Percentiles rank a stretch among this genome's conserved stretches.
Conservation (phyloP, 768 basidiomycete species). For the Termitomyces bulborhizus region DNA sequence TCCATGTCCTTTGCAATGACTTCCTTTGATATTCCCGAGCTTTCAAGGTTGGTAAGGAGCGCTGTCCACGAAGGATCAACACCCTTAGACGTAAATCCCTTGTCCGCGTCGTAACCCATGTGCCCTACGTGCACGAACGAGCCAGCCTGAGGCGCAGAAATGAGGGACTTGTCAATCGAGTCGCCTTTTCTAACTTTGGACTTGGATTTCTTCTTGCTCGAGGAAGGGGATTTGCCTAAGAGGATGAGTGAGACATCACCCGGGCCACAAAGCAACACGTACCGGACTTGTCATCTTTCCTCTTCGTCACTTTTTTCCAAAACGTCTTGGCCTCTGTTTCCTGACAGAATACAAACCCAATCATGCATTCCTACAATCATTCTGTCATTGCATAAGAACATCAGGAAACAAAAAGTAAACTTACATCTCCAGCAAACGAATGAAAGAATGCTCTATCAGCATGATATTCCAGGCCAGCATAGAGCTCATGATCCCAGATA, state of each 20-base stretch:
- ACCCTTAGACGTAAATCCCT: slow-evolving; percentile 79
- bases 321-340: slow-evolving; percentile 77
- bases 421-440: slow-evolving; percentile 86
- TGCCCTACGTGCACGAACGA: slow-evolving; percentile 90
- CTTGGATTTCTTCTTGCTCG: slow-evolving; percentile 32
- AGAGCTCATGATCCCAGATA: slow-evolving; percentile 92
- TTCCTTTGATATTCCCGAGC: slow-evolving; percentile 58
- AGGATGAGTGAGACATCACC: slow-evolving; percentile 1
- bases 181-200: slow-evolving; percentile 52
- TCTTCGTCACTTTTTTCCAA: slow-evolving; percentile 73
- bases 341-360: neutral
- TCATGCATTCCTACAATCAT: neutral
- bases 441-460: slow-evolving; percentile 90
- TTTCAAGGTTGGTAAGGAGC: slow-evolving; percentile 60
- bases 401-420: slow-evolving; percentile 23
- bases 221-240: neutral
- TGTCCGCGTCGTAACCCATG: slow-evolving; percentile 88
- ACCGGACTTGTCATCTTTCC: slow-evolving; percentile 55
- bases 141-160: slow-evolving; percentile 72
- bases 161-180: slow-evolving; percentile 89
- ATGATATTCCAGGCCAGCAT: slow-evolving; percentile 72
- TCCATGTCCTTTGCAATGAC: slow-evolving; percentile 75
- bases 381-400: neutral
- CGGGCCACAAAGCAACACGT: slow-evolving; percentile 20
- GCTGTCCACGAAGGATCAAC: slow-evolving; percentile 89